These are phyloP conservation scores for Citrus hindsii DNA, from an alignment of 345 rosid species.

Conservation along the genomic window DNA sequence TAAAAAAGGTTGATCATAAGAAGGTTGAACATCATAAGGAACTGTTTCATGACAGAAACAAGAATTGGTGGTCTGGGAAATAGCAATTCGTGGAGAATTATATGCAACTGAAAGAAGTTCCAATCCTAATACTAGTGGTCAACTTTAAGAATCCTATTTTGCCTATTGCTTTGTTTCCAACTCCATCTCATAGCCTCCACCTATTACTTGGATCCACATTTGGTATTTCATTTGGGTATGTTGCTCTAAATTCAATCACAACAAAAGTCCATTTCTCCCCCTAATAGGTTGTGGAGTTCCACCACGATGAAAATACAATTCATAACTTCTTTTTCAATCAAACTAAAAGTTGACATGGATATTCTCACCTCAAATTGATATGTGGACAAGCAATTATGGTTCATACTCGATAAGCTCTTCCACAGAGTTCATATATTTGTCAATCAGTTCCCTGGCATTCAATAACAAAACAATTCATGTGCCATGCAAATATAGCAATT, in stretches of 20 bases:
- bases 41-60: not conserved
- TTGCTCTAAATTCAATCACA: not conserved
- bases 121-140: not conserved
- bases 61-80: not conserved
- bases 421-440: constrained; percentile 54
- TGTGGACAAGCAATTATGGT: constrained; percentile 27
- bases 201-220: not conserved
- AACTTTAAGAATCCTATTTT: not conserved
- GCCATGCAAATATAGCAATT: not conserved
- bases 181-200: not conserved
- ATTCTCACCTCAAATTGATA: constrained; percentile 8
- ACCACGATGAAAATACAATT: not conserved
- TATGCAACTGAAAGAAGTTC: not conserved
- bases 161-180: not conserved
- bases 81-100: not conserved
- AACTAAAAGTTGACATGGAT: not conserved
- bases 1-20: too few species aligned
- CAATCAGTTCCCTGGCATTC: constrained; percentile 58
- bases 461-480: constrained; percentile 1
- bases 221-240: not conserved
- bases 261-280: not conserved
- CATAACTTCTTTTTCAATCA: not conserved
- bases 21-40: not conserved
- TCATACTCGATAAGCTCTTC: constrained; percentile 58
- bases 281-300: not conserved